Conservation (phyloP, 1,139 yeast genomes). For the Saccharomyces hybrid region DNA sequence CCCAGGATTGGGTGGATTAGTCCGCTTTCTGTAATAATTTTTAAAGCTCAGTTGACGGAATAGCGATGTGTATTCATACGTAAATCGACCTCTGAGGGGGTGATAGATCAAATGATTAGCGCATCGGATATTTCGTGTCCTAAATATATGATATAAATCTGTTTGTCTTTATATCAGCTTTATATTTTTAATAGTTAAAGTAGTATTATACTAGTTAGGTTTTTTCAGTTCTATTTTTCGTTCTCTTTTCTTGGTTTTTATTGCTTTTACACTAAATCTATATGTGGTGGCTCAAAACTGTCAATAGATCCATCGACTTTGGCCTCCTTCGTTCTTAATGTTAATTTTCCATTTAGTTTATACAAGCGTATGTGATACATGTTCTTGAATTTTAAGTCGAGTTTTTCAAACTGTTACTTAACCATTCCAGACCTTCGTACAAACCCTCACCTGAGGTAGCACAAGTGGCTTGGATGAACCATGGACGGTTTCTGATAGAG, state of each 20-base stretch:
- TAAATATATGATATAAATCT: not conserved
- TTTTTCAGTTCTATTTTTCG: not conserved
- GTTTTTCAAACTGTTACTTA: slow-evolving; percentile 75
- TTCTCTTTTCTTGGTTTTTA: not conserved
- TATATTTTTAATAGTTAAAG: not conserved
- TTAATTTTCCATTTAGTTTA: slow-evolving; percentile 1
- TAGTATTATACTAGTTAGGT: not conserved
- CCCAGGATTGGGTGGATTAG: not conserved
- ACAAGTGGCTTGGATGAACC: slow-evolving; percentile 86
- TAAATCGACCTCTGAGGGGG: not conserved
- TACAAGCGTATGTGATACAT: not conserved
- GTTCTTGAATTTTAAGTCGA: slow-evolving; percentile 21
- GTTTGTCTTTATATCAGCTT: not conserved
- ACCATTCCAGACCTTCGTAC: slow-evolving; percentile 88
- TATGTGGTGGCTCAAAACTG: not conserved
- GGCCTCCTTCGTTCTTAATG: not conserved
- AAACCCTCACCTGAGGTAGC: slow-evolving; percentile 91
- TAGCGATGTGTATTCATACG: not conserved
- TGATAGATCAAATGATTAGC: not conserved
- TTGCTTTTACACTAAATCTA: slow-evolving; percentile 1
- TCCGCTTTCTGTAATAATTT: not conserved
- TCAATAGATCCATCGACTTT: not conserved
- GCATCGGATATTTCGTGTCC: not conserved
- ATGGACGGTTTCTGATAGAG: slow-evolving; percentile 78
- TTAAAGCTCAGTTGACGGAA: not conserved